Base-by-base conservation (phyloP, 2,329 filamentous ascomycete genomes). In the Capronia epimyces region DNA sequence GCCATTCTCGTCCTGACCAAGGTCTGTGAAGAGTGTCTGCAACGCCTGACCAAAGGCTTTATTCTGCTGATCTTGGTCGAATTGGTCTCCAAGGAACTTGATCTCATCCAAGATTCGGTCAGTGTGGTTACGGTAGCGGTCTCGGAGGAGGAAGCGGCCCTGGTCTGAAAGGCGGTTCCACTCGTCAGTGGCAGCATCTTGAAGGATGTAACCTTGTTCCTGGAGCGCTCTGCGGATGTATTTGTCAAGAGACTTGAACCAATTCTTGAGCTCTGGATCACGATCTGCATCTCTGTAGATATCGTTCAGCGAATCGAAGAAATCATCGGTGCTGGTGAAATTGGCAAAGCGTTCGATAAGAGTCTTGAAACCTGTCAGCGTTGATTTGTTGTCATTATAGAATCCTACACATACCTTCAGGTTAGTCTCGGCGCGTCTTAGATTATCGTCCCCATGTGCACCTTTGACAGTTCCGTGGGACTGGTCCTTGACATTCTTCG, bases 271-370 rank as follows among this genome's bases (percentile, higher is more conserved):
- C 65, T 97, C 88, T 0, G 84, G 81, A 60, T 98, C 93, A 16
- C 77, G 78, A 57, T 97, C 88, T 3, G 93, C 89, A 67, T 95
- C 88, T 43, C 76, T 75, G 74, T 97, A 97, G 61, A 98, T 84
- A 57, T 82, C 79, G 60, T 89, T 84, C 68, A 98, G 84, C 0
- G 89, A 82, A 15, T 86, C 83, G 72, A 93, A 89, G 3, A 97
- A 74, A 60, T 95, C 88, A 57, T 94, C 85, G 27, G 83, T 82
- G 0, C 90, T 96, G 7, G 93, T 97, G 64, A 84, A 84, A 69
- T 98, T 97, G 66, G 93, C 93, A 63, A 96, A 97, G 42, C 93
- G 86, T 75, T 97, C 93, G 60, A 98, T 83, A 16, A 98, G 76
- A 7, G 82, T 88, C 81, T 87, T 76, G 16, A 72, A 69, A 41